Base-by-base conservation (phyloP, 805 yeast genomes). In the Myxozyma melibiosi region DNA sequence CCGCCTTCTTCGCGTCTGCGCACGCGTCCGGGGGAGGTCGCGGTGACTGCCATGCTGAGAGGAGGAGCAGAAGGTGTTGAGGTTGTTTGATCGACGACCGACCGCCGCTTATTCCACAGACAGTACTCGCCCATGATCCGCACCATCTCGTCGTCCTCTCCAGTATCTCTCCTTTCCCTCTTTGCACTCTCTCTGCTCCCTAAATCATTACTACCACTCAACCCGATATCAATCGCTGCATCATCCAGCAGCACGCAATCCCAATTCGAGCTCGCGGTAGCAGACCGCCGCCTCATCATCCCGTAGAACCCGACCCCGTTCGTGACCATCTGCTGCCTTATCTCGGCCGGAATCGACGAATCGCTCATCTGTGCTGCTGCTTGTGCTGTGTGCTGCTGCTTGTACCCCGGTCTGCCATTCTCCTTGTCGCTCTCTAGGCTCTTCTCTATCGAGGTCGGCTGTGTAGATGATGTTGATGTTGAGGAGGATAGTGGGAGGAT, bases 91-190 rank as follows among this genome's bases (percentile, higher is more conserved):
- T 30, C 38, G 8, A 20, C 38, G 14, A 20, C 48, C 6, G 48
- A 45, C 50, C 33, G 50, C 20, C 50, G 41, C 31, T 20, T 20
- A 35, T 27, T 39, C 53, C 53, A 40, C 28, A 49, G 34, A 20
- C 53, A 49, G 27, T 40, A 49, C 31, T 40, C 41, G 22, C 53
- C 53, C 45, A 49, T 39, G 8, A 49, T 39, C n/a, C 46, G 45
- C 40, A 25, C 46, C 53, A 49, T 39, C 25, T 40, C 31, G 46
- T 49, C 46, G 8, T 25, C n/a, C n/a, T n/a, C n/a, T n/a, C n/a
- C n/a, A n/a, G n/a, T n/a, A n/a, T n/a, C n/a, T n/a, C n/a, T n/a
- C n/a, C n/a, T n/a, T n/a, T n/a, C n/a, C n/a, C n/a, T n/a, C n/a
- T n/a, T n/a, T n/a, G n/a, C n/a, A 14, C 37, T 16, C 28, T 22